phyloP scores from a whole-genome alignment of 2,329 filamentous ascomycete genomes.

The Cytospora schulzeri region DNA sequence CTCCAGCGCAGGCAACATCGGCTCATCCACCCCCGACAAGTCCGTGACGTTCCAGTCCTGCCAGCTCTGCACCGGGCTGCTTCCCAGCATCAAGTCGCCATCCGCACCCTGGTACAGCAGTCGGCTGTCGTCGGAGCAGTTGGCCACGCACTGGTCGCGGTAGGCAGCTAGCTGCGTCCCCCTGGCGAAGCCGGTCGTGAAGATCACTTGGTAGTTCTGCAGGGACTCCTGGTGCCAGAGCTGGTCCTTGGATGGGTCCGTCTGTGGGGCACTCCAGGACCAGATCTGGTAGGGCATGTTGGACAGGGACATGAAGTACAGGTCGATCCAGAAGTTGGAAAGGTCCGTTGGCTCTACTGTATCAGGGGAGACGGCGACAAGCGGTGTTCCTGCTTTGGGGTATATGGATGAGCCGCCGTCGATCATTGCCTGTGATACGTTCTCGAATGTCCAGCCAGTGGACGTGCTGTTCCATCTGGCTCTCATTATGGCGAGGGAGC shows the following conservation, averaged over 20 bases:
- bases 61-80: slow-evolving; percentile 6
- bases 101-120: slow-evolving; percentile 15
- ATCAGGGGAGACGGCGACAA: slow-evolving; percentile 11
- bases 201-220: slow-evolving; percentile 11
- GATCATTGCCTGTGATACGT: slow-evolving; percentile 19
- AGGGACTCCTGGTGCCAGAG: slow-evolving; percentile 16
- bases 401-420: slow-evolving; percentile 16
- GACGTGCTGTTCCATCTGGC: slow-evolving; percentile 9
- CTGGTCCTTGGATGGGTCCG: slow-evolving; percentile 15
- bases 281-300: slow-evolving; percentile 15
- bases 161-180: slow-evolving; percentile 17
- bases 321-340: slow-evolving; percentile 12
- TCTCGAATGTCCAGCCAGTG: slow-evolving; percentile 16
- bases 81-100: slow-evolving; percentile 14
- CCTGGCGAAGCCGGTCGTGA: slow-evolving; percentile 5
- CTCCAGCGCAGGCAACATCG: slow-evolving; percentile 10
- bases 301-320: slow-evolving; percentile 14
- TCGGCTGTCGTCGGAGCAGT: slow-evolving; percentile 13
- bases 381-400: slow-evolving; percentile 10
- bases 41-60: slow-evolving; percentile 11
- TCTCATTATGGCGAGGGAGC: slow-evolving; percentile 19
- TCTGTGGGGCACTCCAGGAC: slow-evolving; percentile 17
- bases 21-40: background rate
- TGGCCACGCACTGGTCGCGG: slow-evolving; percentile 15
- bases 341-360: slow-evolving; percentile 3